Evolutionary conservation across 495 filamentous ascomycete species (phyloP).

Genomic region (Podospora anserina): DNA sequence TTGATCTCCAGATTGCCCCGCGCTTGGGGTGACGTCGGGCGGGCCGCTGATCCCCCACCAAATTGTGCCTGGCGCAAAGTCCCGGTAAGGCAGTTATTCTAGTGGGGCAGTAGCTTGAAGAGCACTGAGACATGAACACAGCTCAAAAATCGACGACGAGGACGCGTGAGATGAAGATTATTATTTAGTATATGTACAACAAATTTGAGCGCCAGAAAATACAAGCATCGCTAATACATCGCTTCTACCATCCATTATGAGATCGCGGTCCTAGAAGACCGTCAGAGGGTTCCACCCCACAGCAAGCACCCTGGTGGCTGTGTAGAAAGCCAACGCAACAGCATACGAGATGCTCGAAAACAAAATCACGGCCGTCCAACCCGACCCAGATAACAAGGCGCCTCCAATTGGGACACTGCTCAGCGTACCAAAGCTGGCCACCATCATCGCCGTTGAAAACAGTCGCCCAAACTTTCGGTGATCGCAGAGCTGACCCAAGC

Average conservation of each 20-base stretch:
- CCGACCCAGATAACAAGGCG: conserved; percentile 52
- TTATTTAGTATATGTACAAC: not conserved
- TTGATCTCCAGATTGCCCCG: conserved; percentile 21
- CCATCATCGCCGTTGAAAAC: conserved; percentile 82
- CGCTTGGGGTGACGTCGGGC: conserved; percentile 24
- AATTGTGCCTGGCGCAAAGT: not conserved
- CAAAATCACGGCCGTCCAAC: conserved; percentile 62
- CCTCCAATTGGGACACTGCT: conserved; percentile 89
- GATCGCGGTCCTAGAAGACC: conserved; percentile 39
- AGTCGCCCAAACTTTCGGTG: conserved; percentile 82
- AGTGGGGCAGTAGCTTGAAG: not conserved
- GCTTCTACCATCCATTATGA: not conserved
- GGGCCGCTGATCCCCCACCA: conserved; percentile 1
- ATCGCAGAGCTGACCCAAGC: conserved; percentile 85
- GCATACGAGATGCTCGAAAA: conserved; percentile 66
- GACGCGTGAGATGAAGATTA: not conserved
- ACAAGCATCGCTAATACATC: not conserved
- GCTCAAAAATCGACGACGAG: not conserved
- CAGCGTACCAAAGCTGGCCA: conserved; percentile 83
- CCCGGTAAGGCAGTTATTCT: not conserved
- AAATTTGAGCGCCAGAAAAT: not conserved
- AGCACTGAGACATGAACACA: not conserved
- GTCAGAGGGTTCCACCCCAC: conserved; percentile 62
- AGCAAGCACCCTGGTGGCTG: conserved; percentile 58
- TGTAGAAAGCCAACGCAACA: conserved; percentile 58